Evolutionary conservation across 768 basidiomycete species (phyloP).

Genomic region (Gautieria morchelliformis): DNA sequence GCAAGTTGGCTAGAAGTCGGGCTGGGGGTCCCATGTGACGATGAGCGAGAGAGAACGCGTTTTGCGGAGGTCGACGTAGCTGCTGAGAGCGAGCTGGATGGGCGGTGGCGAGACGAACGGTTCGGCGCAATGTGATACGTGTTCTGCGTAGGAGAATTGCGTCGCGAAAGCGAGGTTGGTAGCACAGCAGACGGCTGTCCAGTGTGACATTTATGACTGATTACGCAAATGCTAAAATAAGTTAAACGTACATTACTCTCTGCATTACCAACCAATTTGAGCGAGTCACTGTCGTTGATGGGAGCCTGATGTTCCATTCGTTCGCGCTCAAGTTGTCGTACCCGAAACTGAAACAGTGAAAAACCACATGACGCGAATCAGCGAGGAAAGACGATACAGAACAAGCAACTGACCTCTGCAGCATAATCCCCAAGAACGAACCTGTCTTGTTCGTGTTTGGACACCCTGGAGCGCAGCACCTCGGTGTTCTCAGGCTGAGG

Average conservation of each 20-base stretch:
- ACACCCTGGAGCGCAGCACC: background rate
- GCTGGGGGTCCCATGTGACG: background rate
- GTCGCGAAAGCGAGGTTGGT: background rate
- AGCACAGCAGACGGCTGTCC: background rate
- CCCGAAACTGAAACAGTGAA: background rate
- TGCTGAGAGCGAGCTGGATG: conserved; percentile 1
- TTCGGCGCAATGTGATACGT: background rate
- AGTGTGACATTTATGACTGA: background rate
- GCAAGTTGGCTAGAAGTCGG: background rate
- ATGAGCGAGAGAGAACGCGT: background rate
- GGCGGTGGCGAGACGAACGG: background rate
- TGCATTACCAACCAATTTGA: background rate
- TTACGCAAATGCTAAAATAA: background rate
- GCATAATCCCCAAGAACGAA: conserved; percentile 6
- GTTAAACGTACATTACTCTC: background rate
- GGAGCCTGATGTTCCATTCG: background rate
- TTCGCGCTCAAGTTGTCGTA: conserved; percentile 3
- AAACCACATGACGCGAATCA: background rate
- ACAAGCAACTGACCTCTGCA: background rate
- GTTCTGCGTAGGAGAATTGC: background rate
- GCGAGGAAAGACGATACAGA: background rate
- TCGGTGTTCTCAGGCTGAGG: background rate
- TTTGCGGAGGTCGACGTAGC: background rate
- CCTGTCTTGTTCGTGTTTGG: conserved; percentile 1
- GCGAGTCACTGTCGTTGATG: background rate